These are phyloP conservation scores for Smittium culicis DNA, from an alignment of 371 early-diverging fungal genomes.

Conservation along the genomic window DNA sequence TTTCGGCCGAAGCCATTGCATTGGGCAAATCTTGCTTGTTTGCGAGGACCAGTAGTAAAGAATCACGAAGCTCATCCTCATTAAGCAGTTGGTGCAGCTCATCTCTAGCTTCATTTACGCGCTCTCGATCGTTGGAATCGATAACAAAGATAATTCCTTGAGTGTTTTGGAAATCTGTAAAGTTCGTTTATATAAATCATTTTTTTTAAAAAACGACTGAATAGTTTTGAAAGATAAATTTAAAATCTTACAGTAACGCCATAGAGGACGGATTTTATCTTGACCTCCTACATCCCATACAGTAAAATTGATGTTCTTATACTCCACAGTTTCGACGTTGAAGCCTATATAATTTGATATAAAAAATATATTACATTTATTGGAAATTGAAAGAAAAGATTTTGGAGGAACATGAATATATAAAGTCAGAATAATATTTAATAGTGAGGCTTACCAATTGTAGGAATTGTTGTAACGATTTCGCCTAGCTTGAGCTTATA, in stretches of 20 bases:
- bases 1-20: slow-evolving; percentile 68
- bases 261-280: slow-evolving; percentile 87
- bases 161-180: slow-evolving; percentile 61
- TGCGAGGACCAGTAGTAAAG: slow-evolving; percentile 69
- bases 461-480: slow-evolving; percentile 97
- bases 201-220: not conserved
- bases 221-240: slow-evolving; percentile 30
- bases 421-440: not conserved
- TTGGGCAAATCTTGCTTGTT: slow-evolving; percentile 87
- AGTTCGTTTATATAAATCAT: slow-evolving; percentile 27
- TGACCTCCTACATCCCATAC: slow-evolving; percentile 98
- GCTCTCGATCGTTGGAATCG: slow-evolving; percentile 84
- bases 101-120: slow-evolving; percentile 75
- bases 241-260: slow-evolving; percentile 58
- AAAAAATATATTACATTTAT: not conserved
- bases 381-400: not conserved
- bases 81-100: slow-evolving; percentile 76
- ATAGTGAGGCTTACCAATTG: slow-evolving; percentile 45
- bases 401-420: too few species aligned
- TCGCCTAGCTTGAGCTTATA: slow-evolving; percentile 85
- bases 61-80: slow-evolving; percentile 76
- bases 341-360: slow-evolving; percentile 44
- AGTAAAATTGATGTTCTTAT: slow-evolving; percentile 92
- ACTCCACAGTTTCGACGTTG: slow-evolving; percentile 94
- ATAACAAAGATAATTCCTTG: slow-evolving; percentile 91